Percentiles rank a stretch among this genome's conserved stretches.
Conservation (phyloP, 441 rosid genomes). For the Arabidopsis lyrata region DNA sequence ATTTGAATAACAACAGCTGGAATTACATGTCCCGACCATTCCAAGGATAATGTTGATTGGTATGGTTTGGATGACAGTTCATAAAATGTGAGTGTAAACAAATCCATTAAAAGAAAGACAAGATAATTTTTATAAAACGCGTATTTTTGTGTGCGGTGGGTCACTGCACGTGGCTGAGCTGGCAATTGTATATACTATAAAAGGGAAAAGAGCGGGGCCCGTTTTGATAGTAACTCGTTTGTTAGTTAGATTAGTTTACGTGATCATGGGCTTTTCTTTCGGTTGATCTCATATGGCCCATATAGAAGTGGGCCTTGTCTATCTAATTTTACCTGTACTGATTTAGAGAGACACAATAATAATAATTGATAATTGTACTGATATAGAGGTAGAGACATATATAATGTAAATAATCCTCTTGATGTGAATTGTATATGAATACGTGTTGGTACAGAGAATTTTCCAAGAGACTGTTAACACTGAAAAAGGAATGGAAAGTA, state of each 20-base stretch:
- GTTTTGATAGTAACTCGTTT: background rate
- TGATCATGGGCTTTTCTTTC: conserved; percentile 21
- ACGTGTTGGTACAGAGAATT: too few species aligned
- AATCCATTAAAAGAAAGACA: background rate
- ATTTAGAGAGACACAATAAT: too few species aligned
- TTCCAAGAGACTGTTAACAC: too few species aligned
- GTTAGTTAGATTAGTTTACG: background rate
- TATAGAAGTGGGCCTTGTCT: too few species aligned
- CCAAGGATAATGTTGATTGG: conserved; percentile 38
- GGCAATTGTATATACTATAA: background rate
- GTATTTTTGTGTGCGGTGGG: conserved; percentile 29
- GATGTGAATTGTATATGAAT: too few species aligned
- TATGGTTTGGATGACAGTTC: conserved; percentile 37
- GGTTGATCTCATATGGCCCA: background rate
- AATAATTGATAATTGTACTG: too few species aligned
- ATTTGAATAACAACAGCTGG: conserved; percentile 28
- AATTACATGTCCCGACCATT: conserved; percentile 28
- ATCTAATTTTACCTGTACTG: too few species aligned
- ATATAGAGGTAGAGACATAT: too few species aligned
- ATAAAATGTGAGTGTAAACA: background rate
- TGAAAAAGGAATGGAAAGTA: background rate
- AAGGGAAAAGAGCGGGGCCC: background rate
- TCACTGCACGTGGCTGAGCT: conserved; percentile 40
- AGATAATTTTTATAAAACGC: conserved; percentile 20
- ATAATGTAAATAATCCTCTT: too few species aligned